Conservation (phyloP, 2,329 filamentous ascomycete species). For the Bertia moriformis region DNA sequence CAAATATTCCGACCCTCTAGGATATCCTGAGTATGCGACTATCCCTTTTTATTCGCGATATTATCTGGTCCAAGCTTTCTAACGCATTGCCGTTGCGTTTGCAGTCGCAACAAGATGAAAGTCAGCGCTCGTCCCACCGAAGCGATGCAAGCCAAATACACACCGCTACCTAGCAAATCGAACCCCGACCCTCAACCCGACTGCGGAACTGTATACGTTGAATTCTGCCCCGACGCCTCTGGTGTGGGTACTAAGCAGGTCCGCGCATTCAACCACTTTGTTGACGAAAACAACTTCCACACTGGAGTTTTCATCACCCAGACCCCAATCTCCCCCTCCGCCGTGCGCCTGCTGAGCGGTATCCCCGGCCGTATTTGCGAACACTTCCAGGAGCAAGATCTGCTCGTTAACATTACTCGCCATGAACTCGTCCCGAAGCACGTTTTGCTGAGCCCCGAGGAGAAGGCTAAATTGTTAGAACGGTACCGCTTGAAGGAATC, state of each 20-base stretch:
- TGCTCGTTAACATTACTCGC: slow-evolving; percentile 94
- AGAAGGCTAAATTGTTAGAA: slow-evolving; percentile 74
- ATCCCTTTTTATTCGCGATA: too few relatives aligned
- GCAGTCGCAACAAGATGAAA: slow-evolving; percentile 68
- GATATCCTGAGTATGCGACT: slow-evolving; percentile 56
- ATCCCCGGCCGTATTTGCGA: slow-evolving; percentile 67
- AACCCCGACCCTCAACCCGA: slow-evolving; percentile 59
- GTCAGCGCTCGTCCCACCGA: slow-evolving; percentile 78
- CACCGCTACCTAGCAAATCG: slow-evolving; percentile 50
- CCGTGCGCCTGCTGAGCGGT: slow-evolving; percentile 71
- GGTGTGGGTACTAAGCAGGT: slow-evolving; percentile 84
- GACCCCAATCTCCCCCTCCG: slow-evolving; percentile 69
- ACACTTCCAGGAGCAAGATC: slow-evolving; percentile 87
- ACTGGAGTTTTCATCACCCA: slow-evolving; percentile 83
- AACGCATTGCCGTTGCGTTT: slow-evolving; percentile 1
- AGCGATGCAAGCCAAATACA: slow-evolving; percentile 74
- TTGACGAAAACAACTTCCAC: slow-evolving; percentile 67
- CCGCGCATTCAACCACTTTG: slow-evolving; percentile 73
- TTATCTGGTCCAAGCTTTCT: not conserved
- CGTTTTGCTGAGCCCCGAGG: slow-evolving; percentile 74
- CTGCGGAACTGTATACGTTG: slow-evolving; percentile 81
- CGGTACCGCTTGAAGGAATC: slow-evolving; percentile 94
- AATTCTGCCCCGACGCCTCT: slow-evolving; percentile 65
- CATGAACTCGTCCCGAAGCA: slow-evolving; percentile 94
- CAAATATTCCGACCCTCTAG: slow-evolving; percentile 59